A percentile compares a stretch with the other conserved stretches of the same genome.
phyloP scores from a whole-genome alignment of 2,329 filamentous ascomycete genomes.

The Sporothrix curviconia region DNA sequence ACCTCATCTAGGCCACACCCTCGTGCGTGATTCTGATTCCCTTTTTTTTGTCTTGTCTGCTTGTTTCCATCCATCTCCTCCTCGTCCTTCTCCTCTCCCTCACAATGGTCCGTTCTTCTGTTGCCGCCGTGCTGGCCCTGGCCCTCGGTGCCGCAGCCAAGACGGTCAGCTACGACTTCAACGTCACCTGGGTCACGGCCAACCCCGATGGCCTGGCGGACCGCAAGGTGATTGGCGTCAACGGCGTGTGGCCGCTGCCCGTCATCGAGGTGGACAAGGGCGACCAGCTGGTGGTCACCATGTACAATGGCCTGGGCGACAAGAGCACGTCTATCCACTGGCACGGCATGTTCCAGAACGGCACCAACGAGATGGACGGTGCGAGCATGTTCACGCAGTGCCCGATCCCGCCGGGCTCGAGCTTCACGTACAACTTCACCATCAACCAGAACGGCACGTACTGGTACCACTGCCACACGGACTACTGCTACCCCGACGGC shows the following conservation, averaged over 20 bases:
- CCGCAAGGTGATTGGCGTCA: slow-evolving; percentile 68
- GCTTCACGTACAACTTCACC: slow-evolving; percentile 64
- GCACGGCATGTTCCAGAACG: slow-evolving; percentile 65
- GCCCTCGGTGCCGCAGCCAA: slow-evolving; percentile 26
- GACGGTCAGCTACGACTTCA: slow-evolving; percentile 56
- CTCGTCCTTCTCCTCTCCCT: background rate
- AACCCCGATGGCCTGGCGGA: slow-evolving; percentile 63
- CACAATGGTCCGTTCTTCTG: slow-evolving; percentile 14
- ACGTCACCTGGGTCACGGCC: slow-evolving; percentile 62
- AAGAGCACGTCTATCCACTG: slow-evolving; percentile 60
- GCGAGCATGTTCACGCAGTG: slow-evolving; percentile 61
- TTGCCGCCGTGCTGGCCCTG: slow-evolving; percentile 13
- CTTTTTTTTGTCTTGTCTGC: background rate
- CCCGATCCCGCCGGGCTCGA: slow-evolving; percentile 54
- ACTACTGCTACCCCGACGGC: slow-evolving; percentile 65
- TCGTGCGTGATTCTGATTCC: slow-evolving; percentile 2
- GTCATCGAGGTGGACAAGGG: slow-evolving; percentile 56
- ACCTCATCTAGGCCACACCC: background rate
- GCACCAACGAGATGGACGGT: slow-evolving; percentile 65
- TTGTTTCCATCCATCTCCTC: background rate
- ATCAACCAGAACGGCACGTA: slow-evolving; percentile 59
- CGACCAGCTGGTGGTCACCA: slow-evolving; percentile 54
- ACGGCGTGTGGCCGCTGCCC: slow-evolving; percentile 68
- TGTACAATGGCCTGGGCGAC: slow-evolving; percentile 54
- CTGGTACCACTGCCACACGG: slow-evolving; percentile 70